Evolutionary conservation across 768 basidiomycete species (phyloP).

Genomic region (Collybiopsis confluens): DNA sequence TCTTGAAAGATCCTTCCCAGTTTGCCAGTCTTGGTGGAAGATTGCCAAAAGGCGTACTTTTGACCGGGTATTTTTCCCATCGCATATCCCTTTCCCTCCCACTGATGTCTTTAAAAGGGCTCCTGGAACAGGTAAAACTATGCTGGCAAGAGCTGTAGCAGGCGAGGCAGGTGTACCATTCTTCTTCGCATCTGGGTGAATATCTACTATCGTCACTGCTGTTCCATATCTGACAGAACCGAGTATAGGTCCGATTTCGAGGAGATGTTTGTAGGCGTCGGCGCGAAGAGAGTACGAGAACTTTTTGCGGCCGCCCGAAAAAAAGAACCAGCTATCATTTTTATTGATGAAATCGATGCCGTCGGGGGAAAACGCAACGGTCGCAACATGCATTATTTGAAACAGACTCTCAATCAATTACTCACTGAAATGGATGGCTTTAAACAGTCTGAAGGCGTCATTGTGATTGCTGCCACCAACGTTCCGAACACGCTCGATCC

Average conservation of each 20-base stretch:
- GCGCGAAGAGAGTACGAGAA: constrained; percentile 92
- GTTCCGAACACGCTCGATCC: constrained; percentile 92
- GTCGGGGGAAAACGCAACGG: constrained; percentile 86
- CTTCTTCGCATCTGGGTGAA: constrained; percentile 90
- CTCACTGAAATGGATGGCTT: constrained; percentile 98
- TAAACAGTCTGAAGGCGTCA: constrained; percentile 86
- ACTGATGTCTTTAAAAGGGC: constrained; percentile 33
- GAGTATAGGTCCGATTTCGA: constrained; percentile 81
- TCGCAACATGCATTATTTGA: constrained; percentile 85
- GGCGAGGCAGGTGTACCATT: constrained; percentile 98
- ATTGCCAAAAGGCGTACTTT: constrained; percentile 88
- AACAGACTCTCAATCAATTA: constrained; percentile 93
- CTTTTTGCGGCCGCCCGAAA: constrained; percentile 92
- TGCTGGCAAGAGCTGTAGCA: constrained; percentile 95
- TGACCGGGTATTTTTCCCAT: constrained; percentile 54
- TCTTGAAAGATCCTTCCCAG: constrained; percentile 87
- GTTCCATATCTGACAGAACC: constrained; percentile 8
- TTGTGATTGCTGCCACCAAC: constrained; percentile 97
- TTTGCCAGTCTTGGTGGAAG: constrained; percentile 92
- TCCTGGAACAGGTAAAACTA: constrained; percentile 96
- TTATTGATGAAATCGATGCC: constrained; percentile 95
- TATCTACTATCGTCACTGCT: constrained; percentile 4
- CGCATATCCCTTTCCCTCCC: neutral
- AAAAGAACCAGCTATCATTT: constrained; percentile 95
- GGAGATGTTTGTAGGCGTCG: constrained; percentile 96